phyloP scores from a whole-genome alignment of 768 basidiomycete genomes.

The Lactifluus pinguis region DNA sequence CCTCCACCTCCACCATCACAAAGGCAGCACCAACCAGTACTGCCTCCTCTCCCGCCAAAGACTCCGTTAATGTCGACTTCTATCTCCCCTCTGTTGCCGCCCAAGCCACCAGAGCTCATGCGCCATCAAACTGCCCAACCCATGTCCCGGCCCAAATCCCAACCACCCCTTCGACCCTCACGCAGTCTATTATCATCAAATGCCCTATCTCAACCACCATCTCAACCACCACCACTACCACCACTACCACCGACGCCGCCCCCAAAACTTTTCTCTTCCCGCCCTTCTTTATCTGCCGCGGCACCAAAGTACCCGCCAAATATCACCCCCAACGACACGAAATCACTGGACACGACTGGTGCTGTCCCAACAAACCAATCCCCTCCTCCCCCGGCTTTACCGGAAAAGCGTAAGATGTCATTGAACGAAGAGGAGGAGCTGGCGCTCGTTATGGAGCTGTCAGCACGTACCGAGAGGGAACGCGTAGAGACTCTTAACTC shows the following conservation, averaged over 20 bases:
- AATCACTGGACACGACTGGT: background rate
- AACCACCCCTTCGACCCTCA: background rate
- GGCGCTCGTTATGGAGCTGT: slow-evolving; percentile 51
- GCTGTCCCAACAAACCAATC: background rate
- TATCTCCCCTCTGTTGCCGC: slow-evolving; percentile 4
- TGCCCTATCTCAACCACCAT: background rate
- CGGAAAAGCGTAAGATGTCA: background rate
- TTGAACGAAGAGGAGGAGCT: slow-evolving; percentile 54
- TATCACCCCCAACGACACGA: background rate
- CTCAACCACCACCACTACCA: background rate
- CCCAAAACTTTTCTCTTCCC: background rate
- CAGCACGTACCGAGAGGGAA: slow-evolving; percentile 23
- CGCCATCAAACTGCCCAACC: background rate
- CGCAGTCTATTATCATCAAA: background rate
- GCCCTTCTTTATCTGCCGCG: background rate
- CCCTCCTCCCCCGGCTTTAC: slow-evolving; percentile 17
- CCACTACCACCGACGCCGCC: background rate
- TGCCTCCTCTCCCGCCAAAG: slow-evolving; percentile 15
- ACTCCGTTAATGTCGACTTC: background rate
- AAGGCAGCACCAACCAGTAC: background rate
- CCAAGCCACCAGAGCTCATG: background rate
- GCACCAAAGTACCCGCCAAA: background rate
- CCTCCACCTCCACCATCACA: background rate
- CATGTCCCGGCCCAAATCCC: background rate
- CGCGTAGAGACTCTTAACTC: background rate